Evolutionary conservation across 345 rosid species (phyloP).

Genomic region (Xanthoceras sorbifolium): DNA sequence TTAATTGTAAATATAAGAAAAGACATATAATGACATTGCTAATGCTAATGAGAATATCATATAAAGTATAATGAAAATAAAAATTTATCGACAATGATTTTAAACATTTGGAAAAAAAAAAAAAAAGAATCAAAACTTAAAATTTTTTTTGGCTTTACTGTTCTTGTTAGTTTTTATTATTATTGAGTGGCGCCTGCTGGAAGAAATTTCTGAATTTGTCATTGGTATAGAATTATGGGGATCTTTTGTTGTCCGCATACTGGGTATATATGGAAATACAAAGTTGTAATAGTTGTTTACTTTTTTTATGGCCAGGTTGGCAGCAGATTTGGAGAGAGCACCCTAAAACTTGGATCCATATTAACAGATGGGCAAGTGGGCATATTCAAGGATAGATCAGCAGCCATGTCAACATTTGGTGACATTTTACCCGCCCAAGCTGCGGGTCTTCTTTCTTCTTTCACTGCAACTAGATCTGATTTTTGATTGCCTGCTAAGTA

Average conservation of each 20-base stretch:
- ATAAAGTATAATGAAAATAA: neutral
- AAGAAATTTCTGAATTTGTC: neutral
- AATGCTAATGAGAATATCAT: neutral
- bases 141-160: no score
- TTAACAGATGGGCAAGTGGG: constrained; percentile 97
- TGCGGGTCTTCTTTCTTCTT: constrained; percentile 96
- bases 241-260: neutral
- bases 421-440: constrained; percentile 97
- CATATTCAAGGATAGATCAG: constrained; percentile 94
- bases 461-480: constrained; percentile 70
- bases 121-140: neutral
- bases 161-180: no score
- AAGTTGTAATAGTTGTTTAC: constrained; percentile 7
- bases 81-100: no score
- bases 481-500: constrained; percentile 31
- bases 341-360: constrained; percentile 86
- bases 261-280: constrained; percentile 4
- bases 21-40: neutral
- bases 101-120: no score
- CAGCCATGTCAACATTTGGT: constrained; percentile 95
- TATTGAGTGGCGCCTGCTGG: neutral
- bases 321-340: constrained; percentile 97
- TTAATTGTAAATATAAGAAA: neutral
- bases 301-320: constrained; percentile 64
- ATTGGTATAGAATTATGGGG: neutral